Evolutionary conservation across 2,329 filamentous ascomycete species (phyloP).

Genomic region (Alternaria arborescens): DNA sequence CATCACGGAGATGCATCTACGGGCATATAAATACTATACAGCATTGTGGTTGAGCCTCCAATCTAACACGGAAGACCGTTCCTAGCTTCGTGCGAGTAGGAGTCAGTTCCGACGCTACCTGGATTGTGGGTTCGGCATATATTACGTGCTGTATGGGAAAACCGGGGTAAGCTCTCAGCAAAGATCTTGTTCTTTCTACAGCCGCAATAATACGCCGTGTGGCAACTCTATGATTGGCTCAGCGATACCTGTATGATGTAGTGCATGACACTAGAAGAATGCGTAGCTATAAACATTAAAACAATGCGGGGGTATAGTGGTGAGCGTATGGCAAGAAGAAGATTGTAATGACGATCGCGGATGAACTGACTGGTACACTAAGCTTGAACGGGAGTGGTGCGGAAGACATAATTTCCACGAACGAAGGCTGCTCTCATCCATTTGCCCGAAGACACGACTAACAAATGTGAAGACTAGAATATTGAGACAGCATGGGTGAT

Average conservation of each 20-base stretch:
- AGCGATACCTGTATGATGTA: not conserved
- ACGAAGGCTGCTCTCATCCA: not conserved
- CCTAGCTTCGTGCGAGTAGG: not conserved
- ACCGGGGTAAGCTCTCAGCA: not conserved
- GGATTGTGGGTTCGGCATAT: not conserved
- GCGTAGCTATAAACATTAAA: not conserved
- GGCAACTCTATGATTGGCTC: not conserved
- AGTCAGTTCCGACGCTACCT: not conserved
- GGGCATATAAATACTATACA: not conserved
- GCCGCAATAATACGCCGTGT: not conserved
- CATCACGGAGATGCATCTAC: not conserved
- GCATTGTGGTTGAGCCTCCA: not conserved
- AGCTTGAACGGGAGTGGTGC: not conserved
- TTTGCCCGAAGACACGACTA: not conserved
- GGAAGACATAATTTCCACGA: constrained; percentile 1
- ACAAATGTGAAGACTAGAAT: not conserved
- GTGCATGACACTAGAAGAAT: not conserved
- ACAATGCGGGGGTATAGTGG: not conserved
- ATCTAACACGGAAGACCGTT: not conserved
- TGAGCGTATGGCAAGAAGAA: not conserved
- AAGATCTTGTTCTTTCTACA: not conserved
- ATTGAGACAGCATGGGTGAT: not conserved
- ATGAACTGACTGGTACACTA: not conserved
- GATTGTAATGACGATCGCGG: constrained; percentile 1
- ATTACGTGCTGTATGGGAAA: not conserved